phyloP scores from a whole-genome alignment of 345 rosid species.

The Salix koriyanagi region DNA sequence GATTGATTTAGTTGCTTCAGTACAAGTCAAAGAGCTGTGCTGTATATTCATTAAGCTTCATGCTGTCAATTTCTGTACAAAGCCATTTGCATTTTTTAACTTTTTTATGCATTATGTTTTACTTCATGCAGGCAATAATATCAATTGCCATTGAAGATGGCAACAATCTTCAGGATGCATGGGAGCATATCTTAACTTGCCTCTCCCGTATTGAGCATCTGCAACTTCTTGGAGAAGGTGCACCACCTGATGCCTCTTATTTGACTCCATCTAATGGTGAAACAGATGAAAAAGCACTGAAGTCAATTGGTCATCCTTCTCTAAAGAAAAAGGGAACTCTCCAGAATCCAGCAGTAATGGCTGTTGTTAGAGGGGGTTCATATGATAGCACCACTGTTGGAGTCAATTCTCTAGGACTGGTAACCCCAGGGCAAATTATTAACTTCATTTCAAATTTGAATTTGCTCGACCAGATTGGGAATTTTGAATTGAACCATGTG shows the following conservation, averaged over 20 bases:
- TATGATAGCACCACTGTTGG: conserved; percentile 78
- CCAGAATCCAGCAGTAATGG: conserved; percentile 90
- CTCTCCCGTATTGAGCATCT: conserved; percentile 95
- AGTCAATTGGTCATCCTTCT: conserved; percentile 54
- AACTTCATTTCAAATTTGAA: conserved; percentile 81
- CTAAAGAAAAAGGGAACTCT: conserved; percentile 81
- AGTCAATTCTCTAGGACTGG: conserved; percentile 56
- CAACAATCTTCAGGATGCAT: conserved; percentile 84
- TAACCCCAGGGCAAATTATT: conserved; percentile 71
- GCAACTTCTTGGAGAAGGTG: conserved; percentile 93
- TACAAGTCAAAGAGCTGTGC: background rate
- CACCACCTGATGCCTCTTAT: conserved; percentile 85
- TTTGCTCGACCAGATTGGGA: conserved; percentile 94
- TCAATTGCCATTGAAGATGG: conserved; percentile 95
- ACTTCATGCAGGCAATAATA: conserved; percentile 66
- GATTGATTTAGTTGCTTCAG: background rate
- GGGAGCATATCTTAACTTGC: conserved; percentile 95
- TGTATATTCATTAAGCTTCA: background rate
- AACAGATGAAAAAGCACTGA: conserved; percentile 57
- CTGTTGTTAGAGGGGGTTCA: conserved; percentile 96
- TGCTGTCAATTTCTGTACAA: background rate
- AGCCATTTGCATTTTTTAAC: conserved; percentile 2
- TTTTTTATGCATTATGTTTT: background rate
- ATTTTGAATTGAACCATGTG: conserved; percentile 85
- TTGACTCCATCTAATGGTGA: conserved; percentile 62